phyloP scores from a whole-genome alignment of 1,284 basidiomycete species.

The Papiliotrema laurentii region DNA sequence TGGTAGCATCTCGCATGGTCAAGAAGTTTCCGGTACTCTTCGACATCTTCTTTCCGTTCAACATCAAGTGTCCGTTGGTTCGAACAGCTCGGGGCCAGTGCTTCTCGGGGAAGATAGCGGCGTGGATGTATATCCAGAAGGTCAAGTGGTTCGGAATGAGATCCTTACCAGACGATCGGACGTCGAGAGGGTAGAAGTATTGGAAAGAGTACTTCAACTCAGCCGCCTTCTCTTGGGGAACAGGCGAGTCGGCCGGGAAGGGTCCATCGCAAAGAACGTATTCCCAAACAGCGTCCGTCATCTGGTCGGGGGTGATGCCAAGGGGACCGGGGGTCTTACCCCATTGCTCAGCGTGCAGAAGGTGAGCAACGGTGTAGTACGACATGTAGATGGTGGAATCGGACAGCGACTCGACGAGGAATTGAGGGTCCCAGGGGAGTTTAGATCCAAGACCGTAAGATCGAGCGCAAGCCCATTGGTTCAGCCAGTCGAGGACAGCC shows the following conservation, averaged over 20 bases:
- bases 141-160: constrained; percentile 95
- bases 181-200: constrained; percentile 98
- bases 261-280: constrained; percentile 78
- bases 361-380: constrained; percentile 91
- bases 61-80: constrained; percentile 92
- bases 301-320: constrained; percentile 80
- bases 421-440: constrained; percentile 94
- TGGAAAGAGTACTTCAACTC: constrained; percentile 84
- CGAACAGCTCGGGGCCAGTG: constrained; percentile 92
- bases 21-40: constrained; percentile 74
- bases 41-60: constrained; percentile 99
- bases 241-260: constrained; percentile 60
- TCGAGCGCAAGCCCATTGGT: constrained; percentile 97
- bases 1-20: constrained; percentile 48
- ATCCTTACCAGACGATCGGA: constrained; percentile 98
- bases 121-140: constrained; percentile 91
- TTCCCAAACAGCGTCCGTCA: constrained; percentile 98
- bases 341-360: constrained; percentile 74
- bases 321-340: constrained; percentile 77
- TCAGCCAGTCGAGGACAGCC: constrained; percentile 88
- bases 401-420: constrained; percentile 92
- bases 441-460: constrained; percentile 95
- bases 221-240: constrained; percentile 74
- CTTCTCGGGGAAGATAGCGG: constrained; percentile 87
- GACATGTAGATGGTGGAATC: constrained; percentile 99